Evolutionary conservation across 2,329 filamentous ascomycete species (phyloP).

Genomic region (Fusarium dlaminii): DNA sequence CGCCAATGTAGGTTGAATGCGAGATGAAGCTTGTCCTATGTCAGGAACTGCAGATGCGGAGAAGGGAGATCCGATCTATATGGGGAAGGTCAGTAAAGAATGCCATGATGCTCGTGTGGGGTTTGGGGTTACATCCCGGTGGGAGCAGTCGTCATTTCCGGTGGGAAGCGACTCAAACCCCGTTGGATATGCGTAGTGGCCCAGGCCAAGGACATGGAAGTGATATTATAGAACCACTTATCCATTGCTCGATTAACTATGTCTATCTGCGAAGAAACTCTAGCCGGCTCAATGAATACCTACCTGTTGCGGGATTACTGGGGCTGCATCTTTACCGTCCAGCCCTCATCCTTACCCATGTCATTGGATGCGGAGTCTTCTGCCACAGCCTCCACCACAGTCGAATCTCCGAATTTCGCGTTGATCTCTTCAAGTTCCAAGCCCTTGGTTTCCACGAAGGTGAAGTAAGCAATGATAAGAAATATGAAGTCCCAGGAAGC

Average conservation of each 20-base stretch:
- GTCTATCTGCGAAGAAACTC: fast-evolving
- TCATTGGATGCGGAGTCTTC: background rate
- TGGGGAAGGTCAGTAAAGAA: background rate
- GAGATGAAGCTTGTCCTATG: background rate
- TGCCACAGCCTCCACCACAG: background rate
- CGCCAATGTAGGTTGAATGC: background rate
- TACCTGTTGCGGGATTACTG: background rate
- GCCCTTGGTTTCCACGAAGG: background rate
- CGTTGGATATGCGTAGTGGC: background rate
- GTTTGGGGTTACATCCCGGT: background rate
- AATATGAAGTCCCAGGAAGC: background rate
- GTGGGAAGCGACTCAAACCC: background rate
- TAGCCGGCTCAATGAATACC: background rate
- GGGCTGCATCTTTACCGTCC: background rate
- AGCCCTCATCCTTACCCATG: background rate
- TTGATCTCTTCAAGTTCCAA: background rate
- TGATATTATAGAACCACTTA: background rate
- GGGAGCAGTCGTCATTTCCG: background rate
- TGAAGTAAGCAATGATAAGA: background rate
- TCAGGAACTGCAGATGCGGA: background rate
- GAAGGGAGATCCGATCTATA: background rate
- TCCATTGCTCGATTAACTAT: fast-evolving
- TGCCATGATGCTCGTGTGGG: background rate
- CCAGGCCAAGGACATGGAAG: background rate
- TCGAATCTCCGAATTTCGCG: background rate